These are phyloP conservation scores for Elongisporangium anandrum DNA, from an alignment of 352 stramenopile species.

Conservation along the genomic window DNA sequence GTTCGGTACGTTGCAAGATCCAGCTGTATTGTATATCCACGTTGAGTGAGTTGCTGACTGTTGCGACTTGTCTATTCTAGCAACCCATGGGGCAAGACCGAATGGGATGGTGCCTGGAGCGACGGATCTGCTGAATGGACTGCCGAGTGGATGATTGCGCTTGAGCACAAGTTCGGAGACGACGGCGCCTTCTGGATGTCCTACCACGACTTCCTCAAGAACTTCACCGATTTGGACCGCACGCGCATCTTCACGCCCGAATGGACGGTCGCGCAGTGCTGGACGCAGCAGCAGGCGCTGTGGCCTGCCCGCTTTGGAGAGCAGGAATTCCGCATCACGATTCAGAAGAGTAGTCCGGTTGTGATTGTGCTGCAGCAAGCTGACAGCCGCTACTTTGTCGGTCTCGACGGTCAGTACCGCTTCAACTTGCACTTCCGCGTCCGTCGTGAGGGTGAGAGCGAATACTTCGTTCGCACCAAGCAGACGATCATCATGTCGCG, in stretches of 20 bases:
- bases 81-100: conserved; percentile 54
- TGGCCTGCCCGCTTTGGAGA: conserved; percentile 25
- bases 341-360: conserved; percentile 15
- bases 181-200: conserved; percentile 67
- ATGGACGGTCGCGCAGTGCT: conserved; percentile 31
- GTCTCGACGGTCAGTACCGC: conserved; percentile 34
- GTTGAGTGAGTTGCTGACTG: too few relatives aligned
- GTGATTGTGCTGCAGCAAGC: conserved; percentile 35
- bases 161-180: conserved; percentile 38
- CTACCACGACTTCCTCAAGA: conserved; percentile 36
- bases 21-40: too few relatives aligned
- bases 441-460: conserved; percentile 15
- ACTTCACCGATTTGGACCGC: conserved; percentile 29
- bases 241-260: conserved; percentile 32
- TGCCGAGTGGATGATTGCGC: conserved; percentile 28
- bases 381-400: conserved; percentile 33
- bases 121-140: conserved; percentile 49
- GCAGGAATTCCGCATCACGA: conserved; percentile 24
- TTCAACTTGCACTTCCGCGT: conserved; percentile 33
- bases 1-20: conserved; percentile 18
- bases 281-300: conserved; percentile 21
- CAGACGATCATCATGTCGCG: conserved; percentile 20
- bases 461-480: conserved; percentile 23
- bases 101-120: conserved; percentile 50
- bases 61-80: too few relatives aligned